These are phyloP conservation scores for Nicotiana attenuata DNA, from an alignment of 257 asterid genomes.

Conservation along the genomic window DNA sequence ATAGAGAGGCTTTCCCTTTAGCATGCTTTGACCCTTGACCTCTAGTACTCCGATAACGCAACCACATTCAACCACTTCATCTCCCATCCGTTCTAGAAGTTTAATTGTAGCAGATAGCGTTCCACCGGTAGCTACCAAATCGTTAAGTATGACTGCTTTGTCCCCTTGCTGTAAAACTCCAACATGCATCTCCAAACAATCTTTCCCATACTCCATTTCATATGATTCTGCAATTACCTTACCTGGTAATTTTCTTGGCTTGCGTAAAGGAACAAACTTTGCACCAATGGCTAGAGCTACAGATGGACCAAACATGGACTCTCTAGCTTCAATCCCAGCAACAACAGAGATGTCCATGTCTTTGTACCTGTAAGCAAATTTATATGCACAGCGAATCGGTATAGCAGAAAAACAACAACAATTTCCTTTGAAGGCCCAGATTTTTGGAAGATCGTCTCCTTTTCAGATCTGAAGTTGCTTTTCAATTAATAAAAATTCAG, in stretches of 20 bases:
- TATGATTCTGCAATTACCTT: slow-evolving; percentile 55
- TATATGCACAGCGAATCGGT: no score
- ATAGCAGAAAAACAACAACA: no score
- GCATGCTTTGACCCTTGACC: slow-evolving; percentile 55
- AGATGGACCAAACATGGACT: slow-evolving; percentile 74
- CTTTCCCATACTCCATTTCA: slow-evolving; percentile 78
- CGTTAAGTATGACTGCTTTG: slow-evolving; percentile 64
- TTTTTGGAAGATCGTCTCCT: no score
- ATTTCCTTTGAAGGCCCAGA: no score
- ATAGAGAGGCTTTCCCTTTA: slow-evolving; percentile 69
- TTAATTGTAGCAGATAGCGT: slow-evolving; percentile 72
- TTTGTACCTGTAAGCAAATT: slow-evolving; percentile 70
- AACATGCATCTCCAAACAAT: slow-evolving; percentile 73
- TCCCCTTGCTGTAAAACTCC: slow-evolving; percentile 64
- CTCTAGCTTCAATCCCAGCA: slow-evolving; percentile 89
- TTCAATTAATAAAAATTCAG: no score
- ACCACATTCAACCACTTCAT: slow-evolving; percentile 72
- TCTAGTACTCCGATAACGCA: slow-evolving; percentile 73
- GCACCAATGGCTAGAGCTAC: slow-evolving; percentile 82
- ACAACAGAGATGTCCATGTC: slow-evolving; percentile 77
- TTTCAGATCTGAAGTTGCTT: no score
- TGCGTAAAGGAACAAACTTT: slow-evolving; percentile 69
- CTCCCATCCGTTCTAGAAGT: slow-evolving; percentile 63
- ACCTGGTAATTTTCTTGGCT: slow-evolving; percentile 78
- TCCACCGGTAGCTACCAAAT: slow-evolving; percentile 86